Base-by-base conservation (phyloP, 305 asterid genomes). In the Fraxinus paxiana region DNA sequence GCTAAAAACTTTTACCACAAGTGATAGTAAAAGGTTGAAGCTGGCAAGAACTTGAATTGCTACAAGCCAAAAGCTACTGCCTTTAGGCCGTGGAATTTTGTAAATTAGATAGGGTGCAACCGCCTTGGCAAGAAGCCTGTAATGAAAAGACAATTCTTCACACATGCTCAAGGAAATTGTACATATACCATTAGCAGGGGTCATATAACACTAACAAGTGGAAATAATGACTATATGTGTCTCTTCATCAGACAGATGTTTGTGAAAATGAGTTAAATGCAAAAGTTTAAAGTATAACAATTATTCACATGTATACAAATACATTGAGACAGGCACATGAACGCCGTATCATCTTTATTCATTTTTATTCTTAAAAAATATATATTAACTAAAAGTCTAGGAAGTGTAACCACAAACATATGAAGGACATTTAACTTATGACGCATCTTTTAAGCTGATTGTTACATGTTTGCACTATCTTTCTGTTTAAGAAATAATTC, bases 41-140 rank as follows among this genome's bases (percentile, higher is more conserved):
- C 97, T 92, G 77, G 95, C 97, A 72, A 92, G 37, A 87, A 94
- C 87, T 90, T 94, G 97, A 85, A 91, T 77, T 4, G 89, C 89
- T 35, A 89, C 88, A 46, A 94, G 97, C 97, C 97, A 94, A 84
- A 94, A 91, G 85, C 89, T 88, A 80, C 95, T 89, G 83, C 92
- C 93, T 82, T 90, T 88, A 63, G 98, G 89, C 51, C 92, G 86
- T n/a, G 97, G 92, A 85, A 90, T 85, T 85, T 85, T 91, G 90
- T 90, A 92, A 80, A 91, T 86, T 59, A 91, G 78, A 86, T 86
- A 91, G 1, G 98, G 98, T 59, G 82, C 74, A 73, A 79, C 77
- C 77, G 86, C 89, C 85, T 85, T 89, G 24, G 83, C 89, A 31
- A 92, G 86, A 86, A 94, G 95, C 88, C 97, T 94, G 85, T 73